phyloP scores from a whole-genome alignment of 1,284 basidiomycete genomes.

The Rhodotorula sp. region DNA sequence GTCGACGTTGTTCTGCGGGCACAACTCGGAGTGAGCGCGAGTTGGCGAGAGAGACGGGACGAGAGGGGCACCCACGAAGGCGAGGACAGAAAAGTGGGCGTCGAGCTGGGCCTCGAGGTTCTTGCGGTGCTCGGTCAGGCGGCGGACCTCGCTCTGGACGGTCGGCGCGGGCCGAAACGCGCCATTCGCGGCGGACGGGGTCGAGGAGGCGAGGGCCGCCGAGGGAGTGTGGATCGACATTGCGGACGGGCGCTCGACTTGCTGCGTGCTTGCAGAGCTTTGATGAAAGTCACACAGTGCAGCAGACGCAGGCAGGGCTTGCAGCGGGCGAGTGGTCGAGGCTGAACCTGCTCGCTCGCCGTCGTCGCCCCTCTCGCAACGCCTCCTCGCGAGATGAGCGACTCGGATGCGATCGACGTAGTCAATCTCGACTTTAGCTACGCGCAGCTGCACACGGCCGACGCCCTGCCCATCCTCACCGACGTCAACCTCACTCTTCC shows the following conservation, averaged over 20 bases:
- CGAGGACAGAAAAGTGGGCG: constrained; percentile 63
- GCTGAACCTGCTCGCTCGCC: background rate
- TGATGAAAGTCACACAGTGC: background rate
- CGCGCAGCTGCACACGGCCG: constrained; percentile 47
- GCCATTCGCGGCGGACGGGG: background rate
- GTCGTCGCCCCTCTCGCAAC: too few relatives aligned
- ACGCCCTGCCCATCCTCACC: constrained; percentile 53
- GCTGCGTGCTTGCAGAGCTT: background rate
- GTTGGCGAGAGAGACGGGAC: too few relatives aligned
- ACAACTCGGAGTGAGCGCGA: constrained; percentile 57
- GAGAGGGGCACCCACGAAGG: constrained; percentile 30
- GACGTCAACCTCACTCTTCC: constrained; percentile 68
- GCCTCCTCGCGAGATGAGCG: background rate
- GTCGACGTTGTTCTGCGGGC: constrained; percentile 44
- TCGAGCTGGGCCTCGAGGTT: constrained; percentile 68
- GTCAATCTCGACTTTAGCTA: constrained; percentile 67
- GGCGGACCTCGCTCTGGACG: constrained; percentile 17
- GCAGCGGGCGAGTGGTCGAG: background rate
- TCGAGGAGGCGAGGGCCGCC: background rate
- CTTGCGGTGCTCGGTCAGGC: constrained; percentile 51
- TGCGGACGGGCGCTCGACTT: background rate
- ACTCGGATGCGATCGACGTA: constrained; percentile 59
- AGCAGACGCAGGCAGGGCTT: too few relatives aligned
- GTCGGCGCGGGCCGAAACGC: background rate
- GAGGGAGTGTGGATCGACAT: constrained; percentile 13